These are phyloP conservation scores for Podospora comata DNA, from an alignment of 495 filamentous ascomycete species.

Conservation along the genomic window DNA sequence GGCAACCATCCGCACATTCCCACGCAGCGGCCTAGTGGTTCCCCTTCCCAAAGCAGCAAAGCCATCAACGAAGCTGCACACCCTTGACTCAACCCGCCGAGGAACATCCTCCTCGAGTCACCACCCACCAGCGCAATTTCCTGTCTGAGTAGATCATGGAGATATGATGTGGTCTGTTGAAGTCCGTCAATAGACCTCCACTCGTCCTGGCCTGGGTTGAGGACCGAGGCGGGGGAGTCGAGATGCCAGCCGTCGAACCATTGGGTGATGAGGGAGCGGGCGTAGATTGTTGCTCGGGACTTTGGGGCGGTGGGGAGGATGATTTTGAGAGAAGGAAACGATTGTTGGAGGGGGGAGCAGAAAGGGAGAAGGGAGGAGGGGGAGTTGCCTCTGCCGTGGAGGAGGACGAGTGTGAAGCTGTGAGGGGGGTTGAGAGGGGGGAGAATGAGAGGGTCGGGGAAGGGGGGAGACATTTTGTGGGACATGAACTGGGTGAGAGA, in stretches of 20 bases:
- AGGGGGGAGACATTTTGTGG: constrained; percentile 17
- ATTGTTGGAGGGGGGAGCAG: constrained; percentile 25
- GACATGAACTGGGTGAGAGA: neutral
- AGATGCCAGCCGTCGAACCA: constrained; percentile 57
- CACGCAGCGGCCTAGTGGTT: constrained; percentile 35
- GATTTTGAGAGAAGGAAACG: constrained; percentile 22
- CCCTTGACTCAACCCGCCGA: constrained; percentile 57
- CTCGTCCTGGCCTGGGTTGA: constrained; percentile 18
- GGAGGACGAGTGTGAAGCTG: constrained; percentile 45
- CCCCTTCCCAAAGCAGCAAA: constrained; percentile 40
- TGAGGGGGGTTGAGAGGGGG: constrained; percentile 27
- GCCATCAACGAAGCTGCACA: constrained; percentile 46
- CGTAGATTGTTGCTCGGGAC: constrained; percentile 44
- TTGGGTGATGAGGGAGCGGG: constrained; percentile 46
- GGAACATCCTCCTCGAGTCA: constrained; percentile 39
- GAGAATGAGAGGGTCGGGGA: constrained; percentile 34
- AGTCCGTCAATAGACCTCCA: constrained; percentile 44
- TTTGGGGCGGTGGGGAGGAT: constrained; percentile 48
- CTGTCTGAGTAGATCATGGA: constrained; percentile 39
- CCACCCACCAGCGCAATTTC: constrained; percentile 32
- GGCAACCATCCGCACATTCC: constrained; percentile 59
- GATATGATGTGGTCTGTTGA: constrained; percentile 37
- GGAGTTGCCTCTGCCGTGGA: constrained; percentile 48
- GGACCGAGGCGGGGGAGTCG: constrained; percentile 1
- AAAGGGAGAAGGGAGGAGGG: constrained; percentile 17